Evolutionary conservation across 768 basidiomycete species (phyloP), one percentile per base, ranked within the genome.

Genomic region (Mycena indigotica): DNA sequence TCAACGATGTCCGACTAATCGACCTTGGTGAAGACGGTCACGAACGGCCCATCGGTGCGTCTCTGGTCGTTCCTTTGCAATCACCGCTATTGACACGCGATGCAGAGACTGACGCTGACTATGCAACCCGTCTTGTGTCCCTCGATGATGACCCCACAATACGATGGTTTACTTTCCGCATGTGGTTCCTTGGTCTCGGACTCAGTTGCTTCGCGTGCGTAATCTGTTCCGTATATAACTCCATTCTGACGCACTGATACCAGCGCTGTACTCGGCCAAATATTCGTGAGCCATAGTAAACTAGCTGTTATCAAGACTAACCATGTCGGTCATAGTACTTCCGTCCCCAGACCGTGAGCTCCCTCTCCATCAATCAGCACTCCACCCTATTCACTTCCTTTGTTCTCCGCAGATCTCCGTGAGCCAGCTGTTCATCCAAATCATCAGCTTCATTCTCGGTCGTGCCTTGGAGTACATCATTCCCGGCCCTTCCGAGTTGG

Each of bases 361-460:
- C 35, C 35, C 35, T 10, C 35, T 38, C 10, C n/a, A 2, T 15
- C 3, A 28, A 23, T 4, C 25, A 32, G 45, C n/a, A n/a, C n/a
- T 50, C 8, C 25, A 3, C 25, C 3, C 19, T 25, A 29, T 21
- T 17, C 10, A 3, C 12, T 2, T 21, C 40, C 25, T 50, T 28
- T 52, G 24, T 28, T 29, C 29, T 49, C 44, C 52, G 29, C 54
- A 68, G 69, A 64, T 80, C 51, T 28, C 25, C 38, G 79, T 80
- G 48, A 73, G 73, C 35, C 71, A 70, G 26, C 68, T 80, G 6
- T 79, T 80, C 69, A 67, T 80, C 19, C 73, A 78, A 56, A 72
- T 80, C 55, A 69, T 79, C 44, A 74, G 76, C 3, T 79, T 74
- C 66, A 71, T 79, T 63, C 61, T 80, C 28, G 80, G 80, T 5